Conservation (phyloP, 1,139 yeast genomes). For the Candida sp. region DNA sequence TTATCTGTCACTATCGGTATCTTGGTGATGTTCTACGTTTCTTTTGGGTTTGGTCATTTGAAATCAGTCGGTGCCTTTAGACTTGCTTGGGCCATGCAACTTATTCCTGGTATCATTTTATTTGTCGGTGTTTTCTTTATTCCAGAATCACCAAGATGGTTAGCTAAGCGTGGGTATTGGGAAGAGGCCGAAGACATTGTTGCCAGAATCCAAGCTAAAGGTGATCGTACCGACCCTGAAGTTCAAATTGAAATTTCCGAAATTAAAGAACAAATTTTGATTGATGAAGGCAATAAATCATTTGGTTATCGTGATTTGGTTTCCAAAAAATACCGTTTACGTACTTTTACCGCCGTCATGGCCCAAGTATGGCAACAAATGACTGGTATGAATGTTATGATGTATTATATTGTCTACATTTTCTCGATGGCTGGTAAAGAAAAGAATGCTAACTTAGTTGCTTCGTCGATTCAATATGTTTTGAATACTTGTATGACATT, state of each 20-base stretch:
- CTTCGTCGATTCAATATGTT: slow-evolving; percentile 52
- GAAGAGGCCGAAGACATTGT: slow-evolving; percentile 58
- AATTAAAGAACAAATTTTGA: slow-evolving; percentile 47
- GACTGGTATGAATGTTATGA: slow-evolving; percentile 66
- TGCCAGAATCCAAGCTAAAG: slow-evolving; percentile 51
- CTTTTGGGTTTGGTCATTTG: slow-evolving; percentile 55
- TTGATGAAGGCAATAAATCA: slow-evolving; percentile 31
- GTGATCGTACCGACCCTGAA: slow-evolving; percentile 48
- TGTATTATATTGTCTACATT: slow-evolving; percentile 60
- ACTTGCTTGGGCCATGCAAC: slow-evolving; percentile 67
- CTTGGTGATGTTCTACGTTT: slow-evolving; percentile 54
- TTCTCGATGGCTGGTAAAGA: slow-evolving; percentile 55
- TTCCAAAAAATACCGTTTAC: slow-evolving; percentile 41
- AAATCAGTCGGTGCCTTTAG: slow-evolving; percentile 54
- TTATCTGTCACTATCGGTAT: slow-evolving; percentile 71
- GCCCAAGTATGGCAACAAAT: slow-evolving; percentile 63
- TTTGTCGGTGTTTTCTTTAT: slow-evolving; percentile 47
- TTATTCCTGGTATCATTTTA: slow-evolving; percentile 56
- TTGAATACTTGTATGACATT: slow-evolving; percentile 44
- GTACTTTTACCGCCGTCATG: slow-evolving; percentile 48
- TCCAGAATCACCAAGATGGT: slow-evolving; percentile 79
- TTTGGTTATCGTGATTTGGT: slow-evolving; percentile 46
- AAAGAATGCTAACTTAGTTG: slow-evolving; percentile 41
- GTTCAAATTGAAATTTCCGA: slow-evolving; percentile 58
- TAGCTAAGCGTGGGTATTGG: slow-evolving; percentile 60